Percentiles rank a stretch among this genome's conserved stretches.
Conservation (phyloP, 805 yeast genomes). For the Cyberlindnera euphorbiae region DNA sequence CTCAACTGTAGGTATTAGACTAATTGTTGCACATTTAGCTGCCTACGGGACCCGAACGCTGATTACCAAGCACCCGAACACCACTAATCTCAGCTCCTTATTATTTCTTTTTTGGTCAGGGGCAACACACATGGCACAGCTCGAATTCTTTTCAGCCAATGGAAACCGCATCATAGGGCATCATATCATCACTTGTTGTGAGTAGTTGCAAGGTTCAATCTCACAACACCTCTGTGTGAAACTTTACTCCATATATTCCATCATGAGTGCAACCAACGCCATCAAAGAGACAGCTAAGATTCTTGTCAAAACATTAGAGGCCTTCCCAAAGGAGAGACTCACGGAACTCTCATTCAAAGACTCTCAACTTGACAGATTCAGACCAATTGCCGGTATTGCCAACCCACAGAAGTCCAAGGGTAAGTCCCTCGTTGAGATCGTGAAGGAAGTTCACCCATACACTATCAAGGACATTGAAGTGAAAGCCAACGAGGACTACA, state of each 20-base stretch:
- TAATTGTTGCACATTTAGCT: no score
- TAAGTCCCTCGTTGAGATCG: slow-evolving; percentile 36
- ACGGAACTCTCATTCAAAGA: slow-evolving; percentile 68
- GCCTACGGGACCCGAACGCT: no score
- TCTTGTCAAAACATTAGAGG: slow-evolving; percentile 52
- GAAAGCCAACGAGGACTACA: slow-evolving; percentile 43
- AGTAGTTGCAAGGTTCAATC: background rate
- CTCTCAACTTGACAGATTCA: slow-evolving; percentile 54
- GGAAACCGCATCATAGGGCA: background rate
- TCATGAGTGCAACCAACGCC: slow-evolving; percentile 5
- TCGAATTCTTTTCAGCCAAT: slow-evolving; percentile 7
- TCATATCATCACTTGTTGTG: background rate
- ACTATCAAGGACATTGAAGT: slow-evolving; percentile 37
- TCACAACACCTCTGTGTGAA: no score
- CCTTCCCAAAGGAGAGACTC: slow-evolving; percentile 64
- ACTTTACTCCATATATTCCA: no score
- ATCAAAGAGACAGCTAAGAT: slow-evolving; percentile 49
- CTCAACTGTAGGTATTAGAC: no score
- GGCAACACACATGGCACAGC: no score
- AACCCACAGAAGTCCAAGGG: slow-evolving; percentile 35
- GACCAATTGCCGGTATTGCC: slow-evolving; percentile 45
- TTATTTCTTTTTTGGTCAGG: no score
- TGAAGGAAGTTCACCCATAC: slow-evolving; percentile 42
- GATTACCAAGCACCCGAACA: no score
- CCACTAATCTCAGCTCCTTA: no score